These are phyloP conservation scores for Aspergillus piperis DNA, from an alignment of 2,329 filamentous ascomycete species.

Conservation along the genomic window DNA sequence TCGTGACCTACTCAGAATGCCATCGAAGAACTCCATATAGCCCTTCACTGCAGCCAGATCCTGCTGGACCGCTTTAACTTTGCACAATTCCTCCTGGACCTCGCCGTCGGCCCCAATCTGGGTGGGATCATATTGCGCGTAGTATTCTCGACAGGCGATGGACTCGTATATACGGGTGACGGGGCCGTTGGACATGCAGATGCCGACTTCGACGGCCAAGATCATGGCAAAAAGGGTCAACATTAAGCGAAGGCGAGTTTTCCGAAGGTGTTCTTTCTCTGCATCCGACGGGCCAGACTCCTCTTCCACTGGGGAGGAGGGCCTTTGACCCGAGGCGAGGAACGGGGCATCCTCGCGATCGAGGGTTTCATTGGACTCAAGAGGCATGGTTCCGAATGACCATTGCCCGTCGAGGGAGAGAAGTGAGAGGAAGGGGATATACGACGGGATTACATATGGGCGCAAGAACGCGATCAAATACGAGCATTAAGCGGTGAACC, in stretches of 20 bases:
- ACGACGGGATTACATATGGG: slow-evolving; percentile 6
- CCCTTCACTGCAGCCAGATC: slow-evolving; percentile 54
- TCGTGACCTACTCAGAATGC: slow-evolving; percentile 36
- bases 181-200: slow-evolving; percentile 47
- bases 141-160: slow-evolving; percentile 52
- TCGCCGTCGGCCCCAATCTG: slow-evolving; percentile 45
- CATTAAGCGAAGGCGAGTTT: slow-evolving; percentile 40
- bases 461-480: background rate
- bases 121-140: slow-evolving; percentile 43
- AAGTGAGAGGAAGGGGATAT: background rate
- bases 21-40: slow-evolving; percentile 53
- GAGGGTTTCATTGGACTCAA: slow-evolving; percentile 25
- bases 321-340: slow-evolving; percentile 20
- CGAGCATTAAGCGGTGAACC: background rate
- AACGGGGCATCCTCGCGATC: slow-evolving; percentile 38
- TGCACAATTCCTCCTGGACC: slow-evolving; percentile 53
- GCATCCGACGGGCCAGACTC: slow-evolving; percentile 10
- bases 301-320: background rate
- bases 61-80: slow-evolving; percentile 51
- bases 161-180: slow-evolving; percentile 52
- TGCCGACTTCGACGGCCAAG: slow-evolving; percentile 48
- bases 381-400: slow-evolving; percentile 24
- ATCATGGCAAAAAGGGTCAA: slow-evolving; percentile 47
- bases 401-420: slow-evolving; percentile 1
- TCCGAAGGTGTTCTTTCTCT: slow-evolving; percentile 22